Conservation (phyloP, 192 early-diverging fungal genomes). For the Podila clonocystis region DNA sequence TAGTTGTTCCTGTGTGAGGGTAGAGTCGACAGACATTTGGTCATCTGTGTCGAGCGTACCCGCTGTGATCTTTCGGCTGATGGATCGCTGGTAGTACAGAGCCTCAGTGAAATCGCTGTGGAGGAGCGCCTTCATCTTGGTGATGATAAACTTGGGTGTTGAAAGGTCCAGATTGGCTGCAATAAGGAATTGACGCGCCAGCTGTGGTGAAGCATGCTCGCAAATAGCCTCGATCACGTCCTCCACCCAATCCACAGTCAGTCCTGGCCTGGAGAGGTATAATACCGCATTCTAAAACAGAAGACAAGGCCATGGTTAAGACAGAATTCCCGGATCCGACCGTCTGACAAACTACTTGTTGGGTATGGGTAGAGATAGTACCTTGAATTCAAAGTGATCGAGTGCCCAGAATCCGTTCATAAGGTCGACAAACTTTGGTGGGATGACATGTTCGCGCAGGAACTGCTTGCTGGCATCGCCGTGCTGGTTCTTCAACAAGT, state of each 20-base stretch:
- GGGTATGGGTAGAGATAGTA: not conserved
- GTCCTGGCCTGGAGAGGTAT: conserved; percentile 40
- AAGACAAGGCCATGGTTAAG: not conserved
- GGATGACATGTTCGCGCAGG: conserved; percentile 37
- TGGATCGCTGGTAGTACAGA: conserved; percentile 41
- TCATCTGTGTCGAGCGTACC: not conserved
- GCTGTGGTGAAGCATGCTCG: conserved; percentile 25
- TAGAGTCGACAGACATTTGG: not conserved
- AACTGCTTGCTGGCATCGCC: conserved; percentile 35
- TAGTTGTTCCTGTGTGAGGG: conserved; percentile 2
- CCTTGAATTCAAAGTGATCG: conserved; percentile 50
- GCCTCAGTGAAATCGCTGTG: conserved; percentile 38
- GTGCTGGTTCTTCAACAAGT: conserved; percentile 40
- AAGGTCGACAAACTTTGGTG: conserved; percentile 42
- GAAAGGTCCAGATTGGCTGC: conserved; percentile 28
- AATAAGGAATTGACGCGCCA: conserved; percentile 34
- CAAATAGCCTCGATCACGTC: conserved; percentile 35
- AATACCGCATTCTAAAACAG: conserved; percentile 27
- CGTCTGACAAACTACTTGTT: too few relatives aligned
- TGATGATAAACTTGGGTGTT: conserved; percentile 23
- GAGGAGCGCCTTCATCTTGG: conserved; percentile 36
- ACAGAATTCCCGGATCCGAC: not conserved
- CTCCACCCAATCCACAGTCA: conserved; percentile 49
- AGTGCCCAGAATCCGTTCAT: conserved; percentile 51
- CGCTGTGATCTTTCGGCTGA: not conserved